phyloP scores from a whole-genome alignment of 2,329 filamentous ascomycete species.

The Ophiostoma piceae region DNA sequence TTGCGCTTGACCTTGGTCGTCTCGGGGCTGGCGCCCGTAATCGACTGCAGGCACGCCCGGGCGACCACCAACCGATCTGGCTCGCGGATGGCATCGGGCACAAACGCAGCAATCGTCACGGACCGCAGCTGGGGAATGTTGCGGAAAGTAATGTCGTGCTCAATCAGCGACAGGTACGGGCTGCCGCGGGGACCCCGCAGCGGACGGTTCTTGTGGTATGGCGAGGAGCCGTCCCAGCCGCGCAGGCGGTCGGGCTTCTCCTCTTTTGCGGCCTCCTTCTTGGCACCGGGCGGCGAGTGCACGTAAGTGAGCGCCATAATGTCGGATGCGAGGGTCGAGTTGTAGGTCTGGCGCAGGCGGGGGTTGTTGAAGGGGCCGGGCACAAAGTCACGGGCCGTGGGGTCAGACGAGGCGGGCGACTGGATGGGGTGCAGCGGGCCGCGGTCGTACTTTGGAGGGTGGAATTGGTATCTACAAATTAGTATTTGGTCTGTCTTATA shows the following conservation, averaged over 20 bases:
- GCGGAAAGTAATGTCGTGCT: conserved; percentile 69
- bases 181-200: conserved; percentile 81
- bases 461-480: conserved; percentile 75
- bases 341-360: conserved; percentile 83
- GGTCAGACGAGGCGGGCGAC: conserved; percentile 79
- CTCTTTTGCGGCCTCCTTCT: conserved; percentile 39
- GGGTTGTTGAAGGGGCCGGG: conserved; percentile 88
- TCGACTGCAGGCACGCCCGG: conserved; percentile 76
- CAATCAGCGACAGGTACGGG: conserved; percentile 64
- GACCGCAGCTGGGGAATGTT: conserved; percentile 79
- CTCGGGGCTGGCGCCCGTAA: conserved; percentile 69
- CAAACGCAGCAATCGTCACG: conserved; percentile 72
- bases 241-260: conserved; percentile 60
- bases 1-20: conserved; percentile 65
- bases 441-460: conserved; percentile 89
- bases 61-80: conserved; percentile 74
- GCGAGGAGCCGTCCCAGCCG: conserved; percentile 82
- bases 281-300: conserved; percentile 75
- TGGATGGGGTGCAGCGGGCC: conserved; percentile 91
- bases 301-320: conserved; percentile 83
- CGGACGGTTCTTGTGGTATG: conserved; percentile 89
- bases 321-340: conserved; percentile 79
- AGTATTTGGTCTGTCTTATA: neutral
- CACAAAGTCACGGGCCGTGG: conserved; percentile 78
- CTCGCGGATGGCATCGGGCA: conserved; percentile 65